Base-by-base conservation (phyloP, 2,329 filamentous ascomycete genomes). In the Phaeosphaeria sp. region DNA sequence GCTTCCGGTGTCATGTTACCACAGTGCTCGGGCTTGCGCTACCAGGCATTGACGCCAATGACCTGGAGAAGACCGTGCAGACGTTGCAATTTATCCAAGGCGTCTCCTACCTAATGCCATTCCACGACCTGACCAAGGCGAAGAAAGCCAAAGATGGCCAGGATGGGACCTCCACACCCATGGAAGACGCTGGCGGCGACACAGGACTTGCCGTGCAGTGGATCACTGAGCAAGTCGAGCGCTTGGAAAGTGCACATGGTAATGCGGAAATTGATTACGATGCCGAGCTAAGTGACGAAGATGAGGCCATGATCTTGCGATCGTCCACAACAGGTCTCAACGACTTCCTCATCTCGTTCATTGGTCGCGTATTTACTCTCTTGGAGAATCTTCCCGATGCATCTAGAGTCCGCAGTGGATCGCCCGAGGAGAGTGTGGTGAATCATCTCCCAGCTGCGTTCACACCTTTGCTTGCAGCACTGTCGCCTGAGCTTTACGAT, bases 21-120 rank as follows among this genome's bases (percentile, higher is more conserved):
- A 94, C 94, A 0, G 81, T 99, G 36, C 81, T 99, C n/a, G 95
- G 94, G 5, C 84, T 99, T 58, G 92, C 94, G 4, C 82, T 99
- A 30, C 96, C 96, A 0, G 96, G 95, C 21, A 96, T 99, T 57
- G 96, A 99, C 78, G 93, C 96, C 63, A 99, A 99, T 73, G 95
- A 99, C 78, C 81, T 99, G 23, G 93, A 95, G 73, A 99, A 99
- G 83, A 98, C 95, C 0, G 86, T 97, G 67, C 92, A 97, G 77
- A 96, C 95, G 0, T 83, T 99, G 56, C 92, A 93, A 65, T 97
- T 97, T 74, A 95, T 99, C 56, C 94, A 98, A 77, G 91, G 92
- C 56, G 92, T 98, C 13, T 94, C 93, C 58, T 98, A 97, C 80
- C 96, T 94, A 70, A 96, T 99, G 52, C 96, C 95, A 0, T 91